Percentiles rank a stretch among this genome's conserved stretches.
Evolutionary conservation across 192 early-diverging fungal species (phyloP).

Genomic region (Dispira simplex): DNA sequence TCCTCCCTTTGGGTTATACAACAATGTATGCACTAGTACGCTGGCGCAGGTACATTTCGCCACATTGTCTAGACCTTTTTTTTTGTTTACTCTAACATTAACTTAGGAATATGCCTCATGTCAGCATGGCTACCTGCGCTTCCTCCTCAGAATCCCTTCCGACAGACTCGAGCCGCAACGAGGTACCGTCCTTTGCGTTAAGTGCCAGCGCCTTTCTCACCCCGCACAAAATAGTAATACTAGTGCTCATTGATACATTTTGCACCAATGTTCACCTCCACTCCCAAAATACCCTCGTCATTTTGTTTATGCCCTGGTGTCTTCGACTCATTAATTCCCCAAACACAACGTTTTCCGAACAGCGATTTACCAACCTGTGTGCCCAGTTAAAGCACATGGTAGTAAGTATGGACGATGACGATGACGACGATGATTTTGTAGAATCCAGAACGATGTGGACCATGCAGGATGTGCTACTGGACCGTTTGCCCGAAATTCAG

Average conservation of each 20-base stretch:
- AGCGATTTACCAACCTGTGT: background rate
- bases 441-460: background rate
- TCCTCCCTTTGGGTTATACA: too few relatives aligned
- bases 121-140: too few relatives aligned
- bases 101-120: too few relatives aligned
- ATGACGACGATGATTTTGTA: background rate
- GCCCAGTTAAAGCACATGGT: background rate
- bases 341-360: background rate
- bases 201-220: slow-evolving; percentile 1
- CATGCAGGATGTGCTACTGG: background rate
- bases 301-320: background rate
- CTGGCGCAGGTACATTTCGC: too few relatives aligned
- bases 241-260: background rate
- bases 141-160: too few relatives aligned
- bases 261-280: slow-evolving; percentile 1
- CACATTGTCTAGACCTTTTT: too few relatives aligned
- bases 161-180: too few relatives aligned
- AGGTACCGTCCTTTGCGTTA: background rate
- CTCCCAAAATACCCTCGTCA: background rate
- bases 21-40: too few relatives aligned
- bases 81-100: too few relatives aligned
- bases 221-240: background rate
- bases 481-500: background rate
- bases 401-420: background rate
- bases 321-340: background rate